A percentile compares a stretch with the other conserved stretches of the same genome.
Evolutionary conservation across 371 early-diverging fungal species (phyloP).

Genomic region (Pancytospora philotis): DNA sequence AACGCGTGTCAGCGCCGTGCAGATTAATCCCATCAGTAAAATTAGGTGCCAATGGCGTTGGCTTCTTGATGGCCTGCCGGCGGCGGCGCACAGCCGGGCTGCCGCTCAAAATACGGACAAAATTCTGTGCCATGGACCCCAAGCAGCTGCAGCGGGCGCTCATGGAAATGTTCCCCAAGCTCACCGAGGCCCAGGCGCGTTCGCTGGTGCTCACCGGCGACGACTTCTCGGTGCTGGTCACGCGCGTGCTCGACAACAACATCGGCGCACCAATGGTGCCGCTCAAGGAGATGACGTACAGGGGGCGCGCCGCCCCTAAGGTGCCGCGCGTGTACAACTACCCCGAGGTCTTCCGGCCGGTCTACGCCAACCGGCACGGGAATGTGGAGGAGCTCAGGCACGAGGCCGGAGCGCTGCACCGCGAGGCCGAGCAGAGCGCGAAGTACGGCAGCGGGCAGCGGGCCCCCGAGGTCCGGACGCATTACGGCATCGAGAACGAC

Average conservation of each 20-base stretch:
- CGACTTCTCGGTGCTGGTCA: constrained; percentile 21
- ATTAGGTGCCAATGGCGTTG: too few relatives aligned
- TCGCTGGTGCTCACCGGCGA: not conserved
- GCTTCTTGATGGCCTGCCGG: too few relatives aligned
- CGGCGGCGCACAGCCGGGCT: too few relatives aligned
- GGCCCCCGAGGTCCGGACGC: not conserved
- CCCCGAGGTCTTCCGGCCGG: constrained; percentile 23
- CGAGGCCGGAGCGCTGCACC: not conserved
- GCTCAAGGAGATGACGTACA: constrained; percentile 5
- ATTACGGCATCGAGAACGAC: constrained; percentile 21
- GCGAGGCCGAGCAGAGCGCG: not conserved
- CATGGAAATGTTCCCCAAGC: constrained; percentile 23
- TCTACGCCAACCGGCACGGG: not conserved
- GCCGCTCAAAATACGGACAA: too few relatives aligned
- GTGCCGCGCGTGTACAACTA: constrained; percentile 7
- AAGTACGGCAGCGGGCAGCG: not conserved
- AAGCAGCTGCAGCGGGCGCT: not conserved
- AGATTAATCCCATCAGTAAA: too few relatives aligned
- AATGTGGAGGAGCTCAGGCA: not conserved
- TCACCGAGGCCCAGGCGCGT: constrained; percentile 8
- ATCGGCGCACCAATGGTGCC: constrained; percentile 11
- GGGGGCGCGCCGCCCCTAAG: not conserved
- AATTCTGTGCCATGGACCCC: too few relatives aligned
- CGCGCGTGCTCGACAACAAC: constrained; percentile 34
- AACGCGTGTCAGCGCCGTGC: too few relatives aligned